Evolutionary conservation across 2,329 filamentous ascomycete genomes (phyloP).

Genomic region (Ophidiomyces ophidiicola): DNA sequence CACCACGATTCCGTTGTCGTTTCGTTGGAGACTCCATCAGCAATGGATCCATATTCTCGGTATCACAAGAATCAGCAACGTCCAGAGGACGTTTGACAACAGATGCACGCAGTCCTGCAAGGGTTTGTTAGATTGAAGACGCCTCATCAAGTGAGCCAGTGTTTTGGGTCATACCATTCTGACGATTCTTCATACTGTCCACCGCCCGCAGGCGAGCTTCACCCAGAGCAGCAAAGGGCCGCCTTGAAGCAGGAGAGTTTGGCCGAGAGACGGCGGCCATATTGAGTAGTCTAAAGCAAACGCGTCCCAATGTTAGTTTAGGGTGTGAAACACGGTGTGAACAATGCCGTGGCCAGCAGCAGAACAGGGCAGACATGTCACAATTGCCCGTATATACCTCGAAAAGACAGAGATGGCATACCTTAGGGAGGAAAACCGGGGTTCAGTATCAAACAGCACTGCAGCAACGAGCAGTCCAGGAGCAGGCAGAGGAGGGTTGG

Average conservation of each 20-base stretch:
- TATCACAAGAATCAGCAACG: slow-evolving; percentile 38
- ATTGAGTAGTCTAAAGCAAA: too few species aligned
- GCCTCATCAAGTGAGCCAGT: not conserved
- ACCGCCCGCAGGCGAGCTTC: slow-evolving; percentile 22
- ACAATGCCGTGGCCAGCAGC: too few species aligned
- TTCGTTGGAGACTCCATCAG: slow-evolving; percentile 39
- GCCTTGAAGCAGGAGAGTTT: slow-evolving; percentile 20
- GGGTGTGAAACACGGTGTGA: too few species aligned
- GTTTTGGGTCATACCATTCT: slow-evolving; percentile 26
- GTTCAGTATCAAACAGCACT: too few species aligned
- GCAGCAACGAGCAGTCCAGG: not conserved
- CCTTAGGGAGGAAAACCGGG: too few species aligned
- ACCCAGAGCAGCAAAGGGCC: slow-evolving; percentile 24
- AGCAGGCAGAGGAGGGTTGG: not conserved
- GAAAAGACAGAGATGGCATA: too few species aligned
- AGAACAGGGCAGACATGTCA: too few species aligned
- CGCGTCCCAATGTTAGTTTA: too few species aligned
- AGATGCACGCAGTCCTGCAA: slow-evolving; percentile 21
- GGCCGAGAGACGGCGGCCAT: slow-evolving; percentile 22
- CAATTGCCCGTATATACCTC: too few species aligned
- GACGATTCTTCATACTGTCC: slow-evolving; percentile 25
- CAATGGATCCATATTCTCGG: slow-evolving; percentile 49
- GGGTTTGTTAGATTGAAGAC: slow-evolving; percentile 7
- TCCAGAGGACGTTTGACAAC: slow-evolving; percentile 38
- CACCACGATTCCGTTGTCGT: slow-evolving; percentile 26